Conservation (phyloP, 106 monocot species). For the Apostasia shenzhenica region DNA sequence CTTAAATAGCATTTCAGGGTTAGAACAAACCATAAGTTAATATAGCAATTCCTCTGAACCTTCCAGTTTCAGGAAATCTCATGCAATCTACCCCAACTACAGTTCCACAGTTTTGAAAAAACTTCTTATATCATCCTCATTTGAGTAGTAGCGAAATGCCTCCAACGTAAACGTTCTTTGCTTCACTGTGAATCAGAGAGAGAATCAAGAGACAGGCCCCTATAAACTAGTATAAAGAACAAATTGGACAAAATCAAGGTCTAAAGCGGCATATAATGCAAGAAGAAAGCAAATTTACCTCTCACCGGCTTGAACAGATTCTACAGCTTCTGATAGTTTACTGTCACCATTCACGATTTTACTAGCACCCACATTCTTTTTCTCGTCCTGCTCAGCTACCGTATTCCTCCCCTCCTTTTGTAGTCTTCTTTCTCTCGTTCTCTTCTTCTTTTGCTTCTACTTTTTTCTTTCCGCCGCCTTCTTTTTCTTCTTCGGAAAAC, state of each 20-base stretch:
- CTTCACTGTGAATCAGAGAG: constrained; percentile 39
- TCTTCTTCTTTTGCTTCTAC: constrained; percentile 15
- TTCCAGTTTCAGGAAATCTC: constrained; percentile 92
- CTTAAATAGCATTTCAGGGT: not conserved
- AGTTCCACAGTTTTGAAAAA: constrained; percentile 86
- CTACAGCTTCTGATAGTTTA: not conserved
- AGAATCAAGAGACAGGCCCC: not conserved
- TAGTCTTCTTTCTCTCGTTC: constrained; percentile 1
- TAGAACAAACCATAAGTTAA: constrained; percentile 76
- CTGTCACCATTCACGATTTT: not conserved
- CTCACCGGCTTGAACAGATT: constrained; percentile 5
- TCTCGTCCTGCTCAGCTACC: constrained; percentile 7
- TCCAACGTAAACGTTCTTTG: constrained; percentile 85
- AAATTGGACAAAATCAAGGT: not conserved
- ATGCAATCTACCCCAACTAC: constrained; percentile 85
- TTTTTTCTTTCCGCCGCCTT: constrained; percentile 11
- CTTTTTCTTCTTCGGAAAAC: constrained; percentile 6
- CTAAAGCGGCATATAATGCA: not conserved
- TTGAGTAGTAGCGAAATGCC: constrained; percentile 97
- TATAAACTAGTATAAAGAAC: not conserved
- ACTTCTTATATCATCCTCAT: constrained; percentile 90
- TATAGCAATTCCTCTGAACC: constrained; percentile 93
- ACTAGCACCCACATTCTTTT: constrained; percentile 7
- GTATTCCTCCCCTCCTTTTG: constrained; percentile 11
- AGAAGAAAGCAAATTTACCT: constrained; percentile 15